These are phyloP conservation scores for Balansia obtecta DNA, from an alignment of 2,329 filamentous ascomycete species.

Conservation along the genomic window DNA sequence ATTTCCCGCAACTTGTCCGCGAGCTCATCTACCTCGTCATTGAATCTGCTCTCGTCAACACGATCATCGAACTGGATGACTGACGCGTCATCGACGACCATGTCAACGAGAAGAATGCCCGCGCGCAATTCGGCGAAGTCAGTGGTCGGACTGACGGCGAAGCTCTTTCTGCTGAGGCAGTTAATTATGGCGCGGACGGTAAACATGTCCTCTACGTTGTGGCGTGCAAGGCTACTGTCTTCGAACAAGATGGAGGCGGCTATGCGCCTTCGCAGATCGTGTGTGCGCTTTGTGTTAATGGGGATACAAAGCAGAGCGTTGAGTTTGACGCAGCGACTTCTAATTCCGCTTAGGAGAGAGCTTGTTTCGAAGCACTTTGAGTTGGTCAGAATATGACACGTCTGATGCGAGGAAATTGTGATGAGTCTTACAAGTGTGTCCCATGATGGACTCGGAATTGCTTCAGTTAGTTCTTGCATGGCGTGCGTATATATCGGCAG, in stretches of 20 bases:
- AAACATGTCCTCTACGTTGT: slow-evolving; percentile 28
- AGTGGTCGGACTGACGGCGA: slow-evolving; percentile 40
- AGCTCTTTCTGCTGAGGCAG: slow-evolving; percentile 35
- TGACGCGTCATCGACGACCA: slow-evolving; percentile 55
- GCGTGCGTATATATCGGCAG: slow-evolving; percentile 27
- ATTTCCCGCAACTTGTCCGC: slow-evolving; percentile 44
- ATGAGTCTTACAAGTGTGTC: slow-evolving; percentile 28
- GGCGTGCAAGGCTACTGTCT: slow-evolving; percentile 28
- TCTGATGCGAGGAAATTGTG: neutral
- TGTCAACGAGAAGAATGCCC: slow-evolving; percentile 56
- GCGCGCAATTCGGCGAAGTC: slow-evolving; percentile 59
- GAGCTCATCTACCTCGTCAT: slow-evolving; percentile 57
- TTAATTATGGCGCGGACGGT: slow-evolving; percentile 30
- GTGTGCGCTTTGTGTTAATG: slow-evolving; percentile 31
- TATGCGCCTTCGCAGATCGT: slow-evolving; percentile 53
- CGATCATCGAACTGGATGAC: slow-evolving; percentile 15
- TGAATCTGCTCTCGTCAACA: slow-evolving; percentile 41
- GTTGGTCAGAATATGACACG: slow-evolving; percentile 1
- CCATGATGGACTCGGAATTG: slow-evolving; percentile 27
- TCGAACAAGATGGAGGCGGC: slow-evolving; percentile 52
- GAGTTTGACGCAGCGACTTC: slow-evolving; percentile 37
- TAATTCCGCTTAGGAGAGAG: slow-evolving; percentile 32
- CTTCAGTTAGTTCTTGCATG: slow-evolving; percentile 29
- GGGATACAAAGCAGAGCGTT: slow-evolving; percentile 49
- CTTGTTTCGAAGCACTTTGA: slow-evolving; percentile 37